phyloP scores from a whole-genome alignment of 345 rosid genomes.

The Mallotus nudiflorus region DNA sequence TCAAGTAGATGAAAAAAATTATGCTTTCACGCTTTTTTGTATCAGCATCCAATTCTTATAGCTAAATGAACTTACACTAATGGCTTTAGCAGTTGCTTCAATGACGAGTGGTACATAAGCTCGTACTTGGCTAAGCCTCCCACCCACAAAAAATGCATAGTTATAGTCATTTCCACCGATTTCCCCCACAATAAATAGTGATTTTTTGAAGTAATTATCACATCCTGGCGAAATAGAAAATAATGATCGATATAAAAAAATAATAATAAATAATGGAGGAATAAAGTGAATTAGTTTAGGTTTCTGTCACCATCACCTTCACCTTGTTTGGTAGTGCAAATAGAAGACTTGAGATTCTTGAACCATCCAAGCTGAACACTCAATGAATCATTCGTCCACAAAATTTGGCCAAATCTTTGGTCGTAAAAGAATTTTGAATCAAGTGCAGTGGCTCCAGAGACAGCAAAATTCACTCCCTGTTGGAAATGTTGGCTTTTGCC shows the following conservation, averaged over 20 bases:
- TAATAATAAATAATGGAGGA: no score
- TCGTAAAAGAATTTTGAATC: constrained; percentile 40
- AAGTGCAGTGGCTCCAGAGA: constrained; percentile 68
- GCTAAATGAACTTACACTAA: constrained; percentile 44
- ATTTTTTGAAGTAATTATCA: constrained; percentile 45
- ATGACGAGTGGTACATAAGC: constrained; percentile 53
- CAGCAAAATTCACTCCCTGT: constrained; percentile 60
- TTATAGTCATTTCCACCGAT: constrained; percentile 81
- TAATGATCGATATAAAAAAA: no score
- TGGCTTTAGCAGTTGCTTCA: constrained; percentile 41
- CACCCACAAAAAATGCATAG: constrained; percentile 44
- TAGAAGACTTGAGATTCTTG: constrained; percentile 53
- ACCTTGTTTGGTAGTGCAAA: constrained; percentile 52
- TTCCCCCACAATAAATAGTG: constrained; percentile 67
- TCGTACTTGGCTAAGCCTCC: constrained; percentile 32
- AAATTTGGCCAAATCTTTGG: constrained; percentile 27
- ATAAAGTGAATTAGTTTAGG: neutral
- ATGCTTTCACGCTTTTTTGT: no score
- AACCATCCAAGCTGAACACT: constrained; percentile 63
- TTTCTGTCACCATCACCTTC: constrained; percentile 33
- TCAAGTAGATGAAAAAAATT: no score
- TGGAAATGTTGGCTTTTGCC: constrained; percentile 18
- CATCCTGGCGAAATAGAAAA: constrained; percentile 36
- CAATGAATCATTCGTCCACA: constrained; percentile 51
- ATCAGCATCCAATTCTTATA: no score